A percentile compares a stretch with the other conserved stretches of the same genome.
Evolutionary conservation across 352 stramenopile genomes (phyloP).

Genomic region (Globisporangium nagaii): DNA sequence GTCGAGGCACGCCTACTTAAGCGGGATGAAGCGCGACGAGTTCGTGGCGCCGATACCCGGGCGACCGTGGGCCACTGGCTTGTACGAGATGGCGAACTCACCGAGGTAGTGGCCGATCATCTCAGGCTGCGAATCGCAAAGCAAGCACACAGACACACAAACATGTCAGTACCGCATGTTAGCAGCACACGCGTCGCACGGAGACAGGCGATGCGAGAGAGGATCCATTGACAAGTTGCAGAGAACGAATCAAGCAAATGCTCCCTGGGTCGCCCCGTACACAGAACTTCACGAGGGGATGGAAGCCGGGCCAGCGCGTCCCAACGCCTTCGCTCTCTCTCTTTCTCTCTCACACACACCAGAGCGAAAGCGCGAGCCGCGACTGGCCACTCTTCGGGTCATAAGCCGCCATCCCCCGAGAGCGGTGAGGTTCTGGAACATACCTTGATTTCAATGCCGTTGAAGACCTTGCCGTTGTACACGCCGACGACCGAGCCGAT

Average conservation of each 20-base stretch:
- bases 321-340: background rate
- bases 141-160: conserved; percentile 8
- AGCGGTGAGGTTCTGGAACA: conserved; percentile 83
- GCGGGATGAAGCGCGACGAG: conserved; percentile 98
- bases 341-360: background rate
- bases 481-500: conserved; percentile 99
- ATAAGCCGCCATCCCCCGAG: conserved; percentile 77
- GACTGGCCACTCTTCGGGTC: conserved; percentile 58
- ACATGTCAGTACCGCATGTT: conserved; percentile 17
- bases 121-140: conserved; percentile 77
- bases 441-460: conserved; percentile 99
- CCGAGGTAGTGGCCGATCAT: conserved; percentile 99
- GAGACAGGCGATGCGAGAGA: background rate
- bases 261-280: conserved; percentile 87
- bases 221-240: conserved; percentile 11
- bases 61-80: conserved; percentile 97
- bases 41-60: conserved; percentile 98
- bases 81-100: conserved; percentile 99
- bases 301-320: conserved; percentile 30
- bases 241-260: conserved; percentile 19
- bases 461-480: conserved; percentile 99
- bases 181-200: background rate
- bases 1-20: conserved; percentile 86
- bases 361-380: background rate
- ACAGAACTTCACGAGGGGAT: conserved; percentile 85